Base-by-base conservation (phyloP, 176 grass and related monocot species). In the Carex cristatella region DNA sequence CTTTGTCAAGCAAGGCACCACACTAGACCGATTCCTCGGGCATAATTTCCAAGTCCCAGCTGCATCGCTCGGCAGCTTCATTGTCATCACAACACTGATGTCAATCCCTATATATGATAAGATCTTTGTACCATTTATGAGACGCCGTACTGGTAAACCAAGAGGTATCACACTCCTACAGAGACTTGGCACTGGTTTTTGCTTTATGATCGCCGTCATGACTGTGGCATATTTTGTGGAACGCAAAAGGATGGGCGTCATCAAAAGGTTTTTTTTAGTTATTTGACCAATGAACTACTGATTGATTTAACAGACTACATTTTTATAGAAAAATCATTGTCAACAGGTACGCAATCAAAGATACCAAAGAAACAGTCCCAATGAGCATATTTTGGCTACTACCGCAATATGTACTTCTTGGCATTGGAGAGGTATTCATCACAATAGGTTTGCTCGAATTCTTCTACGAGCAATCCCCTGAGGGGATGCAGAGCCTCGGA, bases 341-440 rank as follows among this genome's bases (percentile, higher is more conserved):
- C 31, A 81, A 38, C 54, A 57, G 23, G 7, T 3, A 33, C 18
- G 16, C 10, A 68, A 40, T 64, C 56, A 0, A 0, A 14, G 65
- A 54, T 48, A 11, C 85, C 18, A 18, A 69, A 19, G 84, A 90
- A 14, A 79, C 87, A 11, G 90, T 94, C 51, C 93, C 93, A 10
- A 94, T 94, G 90, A 90, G 86, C 79, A 86, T 94, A 38, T 85
- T 94, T 85, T 94, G 93, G 93, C 83, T 94, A 61, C 88, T 94
- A 80, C 93, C 93, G 27, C 93, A 94, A 84, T 94, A 94, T 83
- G 65, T 85, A 28, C 77, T 94, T 23, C 82, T 94, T 4, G 93
- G 92, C 12, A 69, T 94, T 12, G 90, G 88, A 69, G 92, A 94
- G 66, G 92, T 94, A 60, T 94, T 94, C 86, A 90, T 81, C 48